A percentile compares a stretch with the other conserved stretches of the same genome.
phyloP scores from a whole-genome alignment of 1,284 basidiomycete genomes.

The Puccinia coronata region DNA sequence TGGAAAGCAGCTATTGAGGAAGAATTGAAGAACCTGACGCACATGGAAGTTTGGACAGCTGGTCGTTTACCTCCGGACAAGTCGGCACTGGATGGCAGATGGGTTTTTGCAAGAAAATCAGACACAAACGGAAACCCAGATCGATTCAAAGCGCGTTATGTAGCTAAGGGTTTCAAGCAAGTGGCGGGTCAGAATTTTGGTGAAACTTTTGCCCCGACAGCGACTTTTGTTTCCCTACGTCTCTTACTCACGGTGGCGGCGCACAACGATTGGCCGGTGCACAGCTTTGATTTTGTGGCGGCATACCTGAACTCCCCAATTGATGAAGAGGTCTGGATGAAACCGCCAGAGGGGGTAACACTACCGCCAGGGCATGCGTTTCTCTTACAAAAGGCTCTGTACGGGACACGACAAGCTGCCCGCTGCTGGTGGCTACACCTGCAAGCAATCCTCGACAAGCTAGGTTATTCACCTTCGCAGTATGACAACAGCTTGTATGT shows the following conservation, averaged over 20 bases:
- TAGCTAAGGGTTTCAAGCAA: conserved; percentile 8
- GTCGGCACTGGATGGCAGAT: background rate
- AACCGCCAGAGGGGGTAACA: too few relatives aligned
- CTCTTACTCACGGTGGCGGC: conserved; percentile 11
- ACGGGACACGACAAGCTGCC: too few relatives aligned
- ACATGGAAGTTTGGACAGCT: background rate
- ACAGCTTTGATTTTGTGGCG: conserved; percentile 28
- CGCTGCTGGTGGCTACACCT: too few relatives aligned
- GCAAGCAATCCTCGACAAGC: too few relatives aligned
- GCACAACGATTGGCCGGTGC: background rate
- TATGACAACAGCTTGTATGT: too few relatives aligned
- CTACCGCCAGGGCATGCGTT: too few relatives aligned
- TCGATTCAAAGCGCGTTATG: background rate
- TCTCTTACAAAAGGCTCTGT: too few relatives aligned
- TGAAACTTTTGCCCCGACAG: conserved; percentile 32
- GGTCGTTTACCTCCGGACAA: background rate
- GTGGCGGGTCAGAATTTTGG: conserved; percentile 8
- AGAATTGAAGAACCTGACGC: background rate
- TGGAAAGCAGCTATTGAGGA: background rate
- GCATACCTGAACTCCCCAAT: conserved; percentile 24
- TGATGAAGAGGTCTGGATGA: background rate
- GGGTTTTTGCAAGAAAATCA: conserved; percentile 20
- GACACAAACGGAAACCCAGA: background rate
- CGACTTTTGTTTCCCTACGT: conserved; percentile 1
- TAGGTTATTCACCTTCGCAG: too few relatives aligned